phyloP scores from a whole-genome alignment of 2,329 filamentous ascomycete genomes.

The Cladosporium phlei region DNA sequence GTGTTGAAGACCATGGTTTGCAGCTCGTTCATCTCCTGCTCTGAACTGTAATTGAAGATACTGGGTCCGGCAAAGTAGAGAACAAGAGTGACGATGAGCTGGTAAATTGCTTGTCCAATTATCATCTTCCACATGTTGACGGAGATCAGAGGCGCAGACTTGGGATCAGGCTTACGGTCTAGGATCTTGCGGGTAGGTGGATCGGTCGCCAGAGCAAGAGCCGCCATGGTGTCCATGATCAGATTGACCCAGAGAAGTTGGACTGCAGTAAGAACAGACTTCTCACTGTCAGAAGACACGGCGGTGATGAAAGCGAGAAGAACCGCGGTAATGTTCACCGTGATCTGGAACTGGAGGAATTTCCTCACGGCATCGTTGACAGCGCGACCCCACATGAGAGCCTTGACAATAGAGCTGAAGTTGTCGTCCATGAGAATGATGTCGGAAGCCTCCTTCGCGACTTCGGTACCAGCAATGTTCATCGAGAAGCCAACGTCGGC shows the following conservation, averaged over 20 bases:
- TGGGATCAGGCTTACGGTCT: constrained; percentile 72
- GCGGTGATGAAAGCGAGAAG: constrained; percentile 82
- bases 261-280: constrained; percentile 77
- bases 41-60: constrained; percentile 56
- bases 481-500: constrained; percentile 65
- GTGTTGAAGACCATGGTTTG: constrained; percentile 91
- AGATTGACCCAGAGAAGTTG: constrained; percentile 95
- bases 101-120: constrained; percentile 83
- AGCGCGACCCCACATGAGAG: constrained; percentile 58
- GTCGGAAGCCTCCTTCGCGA: constrained; percentile 57
- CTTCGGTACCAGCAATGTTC: constrained; percentile 63
- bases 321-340: constrained; percentile 89
- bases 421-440: constrained; percentile 62
- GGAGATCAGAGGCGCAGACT: constrained; percentile 73
- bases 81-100: constrained; percentile 72
- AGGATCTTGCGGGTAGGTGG: constrained; percentile 79
- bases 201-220: constrained; percentile 81
- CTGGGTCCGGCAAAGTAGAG: constrained; percentile 68
- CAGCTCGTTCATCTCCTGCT: constrained; percentile 48
- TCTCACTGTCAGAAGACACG: constrained; percentile 63
- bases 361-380: constrained; percentile 53
- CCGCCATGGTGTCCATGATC: constrained; percentile 95
- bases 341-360: constrained; percentile 66
- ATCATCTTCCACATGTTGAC: constrained; percentile 99
- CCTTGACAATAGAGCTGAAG: constrained; percentile 59